A percentile compares a stretch with the other conserved stretches of the same genome.
Evolutionary conservation across 2,329 filamentous ascomycete species (phyloP).

Genomic region (Paraphoma chrysanthemicola): DNA sequence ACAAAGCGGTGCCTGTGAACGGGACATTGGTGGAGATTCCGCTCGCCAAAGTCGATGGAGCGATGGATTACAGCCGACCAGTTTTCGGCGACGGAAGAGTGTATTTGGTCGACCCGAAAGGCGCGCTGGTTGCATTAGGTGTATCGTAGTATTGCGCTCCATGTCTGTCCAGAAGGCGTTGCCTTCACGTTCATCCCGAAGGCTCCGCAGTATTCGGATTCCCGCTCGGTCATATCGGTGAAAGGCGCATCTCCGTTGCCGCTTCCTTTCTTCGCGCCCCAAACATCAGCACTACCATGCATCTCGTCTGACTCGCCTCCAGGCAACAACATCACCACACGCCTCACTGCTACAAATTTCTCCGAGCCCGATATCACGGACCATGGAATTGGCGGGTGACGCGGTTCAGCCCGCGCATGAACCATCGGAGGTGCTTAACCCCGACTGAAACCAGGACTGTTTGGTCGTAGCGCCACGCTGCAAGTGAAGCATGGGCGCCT

Average conservation of each 20-base stretch:
- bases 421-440: not conserved
- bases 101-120: constrained; percentile 30
- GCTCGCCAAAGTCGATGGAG: constrained; percentile 47
- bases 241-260: not conserved
- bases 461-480: not conserved
- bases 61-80: constrained; percentile 50
- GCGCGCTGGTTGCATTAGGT: constrained; percentile 15
- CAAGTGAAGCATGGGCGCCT: not conserved
- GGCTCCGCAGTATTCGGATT: constrained; percentile 1
- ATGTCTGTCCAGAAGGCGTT: not conserved
- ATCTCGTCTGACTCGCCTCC: not conserved
- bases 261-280: not conserved
- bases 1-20: constrained; percentile 50
- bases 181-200: not conserved
- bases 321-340: not conserved
- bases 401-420: not conserved
- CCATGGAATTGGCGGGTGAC: not conserved
- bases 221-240: not conserved
- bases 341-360: not conserved
- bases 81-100: constrained; percentile 48
- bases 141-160: not conserved
- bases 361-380: not conserved
- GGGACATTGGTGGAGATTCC: constrained; percentile 45
- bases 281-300: not conserved
- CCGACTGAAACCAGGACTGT: not conserved